phyloP scores from a whole-genome alignment of 805 yeast genomes.

The Wickerhamomyces hampshirensis region DNA sequence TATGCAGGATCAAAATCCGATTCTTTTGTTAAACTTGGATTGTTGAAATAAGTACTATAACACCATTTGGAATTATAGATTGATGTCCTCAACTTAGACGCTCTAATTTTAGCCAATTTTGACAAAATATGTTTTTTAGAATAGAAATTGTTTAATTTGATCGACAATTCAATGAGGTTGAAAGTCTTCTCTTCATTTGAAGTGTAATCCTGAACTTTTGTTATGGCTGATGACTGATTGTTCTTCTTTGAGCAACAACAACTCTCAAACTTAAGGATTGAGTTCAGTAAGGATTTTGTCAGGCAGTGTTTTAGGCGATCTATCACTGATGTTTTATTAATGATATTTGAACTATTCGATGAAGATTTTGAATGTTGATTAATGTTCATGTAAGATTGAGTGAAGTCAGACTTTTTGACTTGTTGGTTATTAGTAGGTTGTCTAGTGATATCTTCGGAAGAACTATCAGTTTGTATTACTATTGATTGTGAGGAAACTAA shows the following conservation, averaged over 20 bases:
- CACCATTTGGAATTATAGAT: constrained; percentile 35
- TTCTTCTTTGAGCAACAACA: constrained; percentile 5
- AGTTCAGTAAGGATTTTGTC: constrained; percentile 17
- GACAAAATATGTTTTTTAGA: constrained; percentile 6
- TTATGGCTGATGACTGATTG: background rate
- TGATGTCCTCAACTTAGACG: constrained; percentile 2
- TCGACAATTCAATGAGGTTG: constrained; percentile 12
- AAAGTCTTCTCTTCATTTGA: constrained; percentile 14
- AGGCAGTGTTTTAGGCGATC: constrained; percentile 10
- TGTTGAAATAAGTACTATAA: constrained; percentile 35
- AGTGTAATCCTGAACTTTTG: constrained; percentile 2
- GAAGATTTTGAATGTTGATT: background rate
- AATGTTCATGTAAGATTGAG: background rate
- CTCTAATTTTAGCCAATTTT: constrained; percentile 7
- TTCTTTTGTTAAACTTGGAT: constrained; percentile 3
- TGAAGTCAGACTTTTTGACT: background rate
- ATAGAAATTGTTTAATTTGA: constrained; percentile 18
- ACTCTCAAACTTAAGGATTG: constrained; percentile 19
- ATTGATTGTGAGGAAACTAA: background rate
- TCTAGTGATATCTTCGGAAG: background rate
- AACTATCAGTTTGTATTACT: background rate
- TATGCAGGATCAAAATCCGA: constrained; percentile 34
- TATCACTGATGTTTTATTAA: constrained; percentile 2
- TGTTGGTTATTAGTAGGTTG: background rate
- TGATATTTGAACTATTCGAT: no score